These are phyloP conservation scores for Aegilops longissima DNA, from an alignment of 176 grass and related monocot species.

Conservation along the genomic window DNA sequence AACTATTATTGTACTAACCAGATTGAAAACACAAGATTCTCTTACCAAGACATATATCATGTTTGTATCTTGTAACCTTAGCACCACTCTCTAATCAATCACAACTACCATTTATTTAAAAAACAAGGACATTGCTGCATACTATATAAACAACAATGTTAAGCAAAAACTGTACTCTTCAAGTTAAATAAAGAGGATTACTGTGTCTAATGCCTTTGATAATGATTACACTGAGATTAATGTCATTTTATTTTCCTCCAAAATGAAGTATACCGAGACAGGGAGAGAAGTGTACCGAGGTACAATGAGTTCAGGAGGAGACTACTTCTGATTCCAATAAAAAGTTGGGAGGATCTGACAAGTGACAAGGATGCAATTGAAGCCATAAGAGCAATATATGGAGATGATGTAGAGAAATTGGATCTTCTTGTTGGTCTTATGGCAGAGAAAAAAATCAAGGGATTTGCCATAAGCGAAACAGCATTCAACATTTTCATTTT, in stretches of 20 bases:
- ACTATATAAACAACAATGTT: conserved; percentile 31
- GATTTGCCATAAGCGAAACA: conserved; percentile 76
- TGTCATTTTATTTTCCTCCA: conserved; percentile 21
- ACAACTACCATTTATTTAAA: conserved; percentile 18
- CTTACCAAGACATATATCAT: conserved; percentile 6
- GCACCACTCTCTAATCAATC: not conserved
- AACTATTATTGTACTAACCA: conserved; percentile 23
- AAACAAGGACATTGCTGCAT: conserved; percentile 9
- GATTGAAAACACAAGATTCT: conserved; percentile 23
- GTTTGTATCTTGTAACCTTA: conserved; percentile 10
- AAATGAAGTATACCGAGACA: conserved; percentile 50
- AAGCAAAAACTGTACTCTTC: conserved; percentile 12
- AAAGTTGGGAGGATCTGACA: conserved; percentile 55
- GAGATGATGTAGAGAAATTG: conserved; percentile 64
- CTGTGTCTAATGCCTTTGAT: conserved; percentile 20
- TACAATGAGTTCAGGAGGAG: conserved; percentile 57
- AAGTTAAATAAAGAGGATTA: conserved; percentile 27
- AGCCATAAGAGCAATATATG: conserved; percentile 46
- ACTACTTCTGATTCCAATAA: conserved; percentile 50
- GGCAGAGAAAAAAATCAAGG: conserved; percentile 71
- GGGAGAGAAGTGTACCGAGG: conserved; percentile 55
- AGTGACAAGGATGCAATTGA: conserved; percentile 50
- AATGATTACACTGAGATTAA: conserved; percentile 24
- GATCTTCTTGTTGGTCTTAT: conserved; percentile 66
- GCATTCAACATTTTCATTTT: conserved; percentile 60